phyloP scores from a whole-genome alignment of 2,329 filamentous ascomycete genomes.

The Sporothrix mexicana region DNA sequence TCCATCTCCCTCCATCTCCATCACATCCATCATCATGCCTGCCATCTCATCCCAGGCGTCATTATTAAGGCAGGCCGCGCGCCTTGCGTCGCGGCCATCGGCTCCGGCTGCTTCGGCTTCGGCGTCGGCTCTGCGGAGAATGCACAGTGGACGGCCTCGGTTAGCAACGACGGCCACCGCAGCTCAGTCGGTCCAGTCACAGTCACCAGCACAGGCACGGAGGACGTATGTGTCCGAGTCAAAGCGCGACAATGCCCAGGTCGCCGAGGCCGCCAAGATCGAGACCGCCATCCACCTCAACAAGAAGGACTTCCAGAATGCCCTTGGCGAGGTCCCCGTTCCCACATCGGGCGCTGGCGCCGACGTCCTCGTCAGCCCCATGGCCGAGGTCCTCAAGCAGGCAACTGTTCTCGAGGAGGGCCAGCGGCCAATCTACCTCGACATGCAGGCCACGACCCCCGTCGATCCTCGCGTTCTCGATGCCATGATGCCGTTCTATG shows the following conservation, averaged over 20 bases:
- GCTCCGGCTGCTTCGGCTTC: slow-evolving; percentile 37
- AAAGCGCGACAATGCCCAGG: slow-evolving; percentile 78
- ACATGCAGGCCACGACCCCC: slow-evolving; percentile 97
- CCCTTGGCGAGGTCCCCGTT: slow-evolving; percentile 48
- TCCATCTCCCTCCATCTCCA: neutral
- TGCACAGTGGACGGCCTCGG: slow-evolving; percentile 44
- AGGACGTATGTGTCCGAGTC: slow-evolving; percentile 85
- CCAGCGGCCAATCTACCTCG: slow-evolving; percentile 91
- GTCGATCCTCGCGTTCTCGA: slow-evolving; percentile 94
- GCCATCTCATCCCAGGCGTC: slow-evolving; percentile 29
- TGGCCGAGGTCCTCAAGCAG: slow-evolving; percentile 85
- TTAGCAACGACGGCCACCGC: slow-evolving; percentile 34
- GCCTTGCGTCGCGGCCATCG: slow-evolving; percentile 54
- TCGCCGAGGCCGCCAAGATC: slow-evolving; percentile 75
- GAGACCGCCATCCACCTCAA: slow-evolving; percentile 87
- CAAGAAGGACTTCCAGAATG: slow-evolving; percentile 77
- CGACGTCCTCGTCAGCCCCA: slow-evolving; percentile 71
- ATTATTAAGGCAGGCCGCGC: slow-evolving; percentile 69
- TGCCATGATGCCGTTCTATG: slow-evolving; percentile 94
- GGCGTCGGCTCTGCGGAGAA: slow-evolving; percentile 46
- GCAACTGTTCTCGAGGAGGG: slow-evolving; percentile 93
- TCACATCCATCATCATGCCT: slow-evolving; percentile 32
- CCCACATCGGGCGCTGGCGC: slow-evolving; percentile 61
- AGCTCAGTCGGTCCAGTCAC: slow-evolving; percentile 33
- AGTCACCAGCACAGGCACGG: slow-evolving; percentile 21